Percentiles rank a stretch among this genome's conserved stretches.
Evolutionary conservation across 192 early-diverging fungal genomes (phyloP).

Genomic region (Backusella circina): DNA sequence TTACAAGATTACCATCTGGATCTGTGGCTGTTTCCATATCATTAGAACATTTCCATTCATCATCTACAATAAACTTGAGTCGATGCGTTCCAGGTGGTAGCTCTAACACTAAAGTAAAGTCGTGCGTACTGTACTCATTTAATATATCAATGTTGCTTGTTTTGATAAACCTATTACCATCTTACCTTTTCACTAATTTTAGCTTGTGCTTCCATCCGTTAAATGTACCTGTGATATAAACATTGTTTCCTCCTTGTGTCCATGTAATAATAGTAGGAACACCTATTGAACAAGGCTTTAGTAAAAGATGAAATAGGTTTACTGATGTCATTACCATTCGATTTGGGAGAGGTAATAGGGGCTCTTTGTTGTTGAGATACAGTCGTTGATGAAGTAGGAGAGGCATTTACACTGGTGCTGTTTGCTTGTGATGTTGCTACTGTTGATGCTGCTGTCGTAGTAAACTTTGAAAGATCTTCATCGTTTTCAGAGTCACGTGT

Average conservation of each 20-base stretch:
- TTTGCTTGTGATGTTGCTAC: neutral
- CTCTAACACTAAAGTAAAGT: constrained; percentile 81
- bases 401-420: neutral
- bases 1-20: constrained; percentile 93
- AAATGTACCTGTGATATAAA: constrained; percentile 94
- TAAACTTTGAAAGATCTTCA: constrained; percentile 5
- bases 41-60: constrained; percentile 95
- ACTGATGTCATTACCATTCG: neutral
- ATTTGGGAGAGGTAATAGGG: neutral
- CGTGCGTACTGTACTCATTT: constrained; percentile 48
- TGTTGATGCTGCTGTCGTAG: neutral
- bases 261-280: constrained; percentile 92
- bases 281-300: neutral
- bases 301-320: neutral
- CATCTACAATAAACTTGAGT: constrained; percentile 98
- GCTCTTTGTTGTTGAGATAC: neutral
- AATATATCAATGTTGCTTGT: neutral
- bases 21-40: constrained; percentile 89
- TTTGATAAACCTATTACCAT: too few species aligned
- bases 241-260: constrained; percentile 76
- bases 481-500: constrained; percentile 28
- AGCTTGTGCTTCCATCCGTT: constrained; percentile 98
- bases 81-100: constrained; percentile 92
- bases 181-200: constrained; percentile 61
- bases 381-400: neutral